Percentiles rank a stretch among this genome's conserved stretches.
These are phyloP conservation scores for Cucumis hystrix DNA, from an alignment of 306 rosid genomes.

Conservation along the genomic window DNA sequence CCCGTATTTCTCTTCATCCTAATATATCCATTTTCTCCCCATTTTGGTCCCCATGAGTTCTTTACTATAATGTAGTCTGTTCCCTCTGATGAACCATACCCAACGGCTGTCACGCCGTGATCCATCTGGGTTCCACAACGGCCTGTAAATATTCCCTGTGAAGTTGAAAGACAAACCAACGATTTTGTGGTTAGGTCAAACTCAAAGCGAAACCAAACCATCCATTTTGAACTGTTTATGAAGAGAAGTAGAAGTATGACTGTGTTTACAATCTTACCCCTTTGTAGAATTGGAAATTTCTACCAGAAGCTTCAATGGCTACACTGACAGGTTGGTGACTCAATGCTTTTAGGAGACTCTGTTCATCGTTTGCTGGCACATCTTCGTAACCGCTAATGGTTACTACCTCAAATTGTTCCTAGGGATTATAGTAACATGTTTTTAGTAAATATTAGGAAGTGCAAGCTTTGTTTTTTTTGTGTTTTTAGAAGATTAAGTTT, in stretches of 20 bases:
- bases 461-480: not conserved
- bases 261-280: conserved; percentile 37
- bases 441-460: not conserved
- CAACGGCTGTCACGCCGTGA: conserved; percentile 89
- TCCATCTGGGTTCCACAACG: conserved; percentile 67
- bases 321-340: conserved; percentile 87
- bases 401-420: conserved; percentile 45
- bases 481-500: not conserved
- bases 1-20: conserved; percentile 65
- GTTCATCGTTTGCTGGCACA: conserved; percentile 72
- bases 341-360: conserved; percentile 67
- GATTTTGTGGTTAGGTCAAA: not conserved
- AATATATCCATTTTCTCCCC: conserved; percentile 90
- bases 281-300: conserved; percentile 84
- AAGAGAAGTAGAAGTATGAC: not conserved
- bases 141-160: conserved; percentile 77
- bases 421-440: not conserved
- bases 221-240: not conserved
- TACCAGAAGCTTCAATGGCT: conserved; percentile 73
- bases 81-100: conserved; percentile 68
- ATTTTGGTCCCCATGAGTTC: conserved; percentile 84
- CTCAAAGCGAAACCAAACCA: not conserved
- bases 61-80: conserved; percentile 65
- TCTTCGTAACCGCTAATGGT: conserved; percentile 73
- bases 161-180: not conserved